phyloP scores from a whole-genome alignment of 2,329 filamentous ascomycete species.

The Sclerotinia borealis region DNA sequence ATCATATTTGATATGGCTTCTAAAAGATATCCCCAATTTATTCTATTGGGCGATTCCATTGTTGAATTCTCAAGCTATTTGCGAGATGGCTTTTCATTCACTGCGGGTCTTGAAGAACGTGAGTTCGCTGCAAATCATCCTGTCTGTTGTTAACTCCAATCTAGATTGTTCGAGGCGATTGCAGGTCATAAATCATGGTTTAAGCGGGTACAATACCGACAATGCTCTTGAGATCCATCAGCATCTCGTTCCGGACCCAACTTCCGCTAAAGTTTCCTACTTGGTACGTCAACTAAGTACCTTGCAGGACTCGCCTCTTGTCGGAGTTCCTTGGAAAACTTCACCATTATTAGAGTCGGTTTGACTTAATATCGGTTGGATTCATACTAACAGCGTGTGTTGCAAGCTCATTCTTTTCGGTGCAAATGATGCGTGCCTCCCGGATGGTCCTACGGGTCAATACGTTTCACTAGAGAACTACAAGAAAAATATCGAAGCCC shows the following conservation, averaged over 20 bases:
- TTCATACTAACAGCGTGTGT: neutral
- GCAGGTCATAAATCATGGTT: constrained; percentile 83
- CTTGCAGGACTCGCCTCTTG: neutral
- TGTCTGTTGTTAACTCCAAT: constrained; percentile 7
- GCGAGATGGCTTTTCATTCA: constrained; percentile 66
- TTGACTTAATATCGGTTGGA: neutral
- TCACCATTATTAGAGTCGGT: neutral
- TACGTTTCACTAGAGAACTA: constrained; percentile 73
- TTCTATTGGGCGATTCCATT: constrained; percentile 89
- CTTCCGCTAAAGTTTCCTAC: constrained; percentile 57
- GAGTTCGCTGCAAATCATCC: constrained; percentile 16
- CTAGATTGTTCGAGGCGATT: constrained; percentile 68
- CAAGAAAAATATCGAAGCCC: constrained; percentile 62
- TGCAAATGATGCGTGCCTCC: constrained; percentile 79
- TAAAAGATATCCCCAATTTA: constrained; percentile 45
- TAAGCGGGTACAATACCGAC: constrained; percentile 74
- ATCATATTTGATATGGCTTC: constrained; percentile 1
- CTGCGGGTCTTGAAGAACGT: constrained; percentile 49
- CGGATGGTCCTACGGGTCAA: constrained; percentile 53
- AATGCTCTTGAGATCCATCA: constrained; percentile 66
- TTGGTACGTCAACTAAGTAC: constrained; percentile 37
- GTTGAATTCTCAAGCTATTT: constrained; percentile 62
- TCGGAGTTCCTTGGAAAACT: neutral
- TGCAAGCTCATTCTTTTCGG: constrained; percentile 62
- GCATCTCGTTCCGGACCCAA: constrained; percentile 62